Base-by-base conservation (phyloP, 306 rosid genomes). In the Cucurbita argyrosperma region DNA sequence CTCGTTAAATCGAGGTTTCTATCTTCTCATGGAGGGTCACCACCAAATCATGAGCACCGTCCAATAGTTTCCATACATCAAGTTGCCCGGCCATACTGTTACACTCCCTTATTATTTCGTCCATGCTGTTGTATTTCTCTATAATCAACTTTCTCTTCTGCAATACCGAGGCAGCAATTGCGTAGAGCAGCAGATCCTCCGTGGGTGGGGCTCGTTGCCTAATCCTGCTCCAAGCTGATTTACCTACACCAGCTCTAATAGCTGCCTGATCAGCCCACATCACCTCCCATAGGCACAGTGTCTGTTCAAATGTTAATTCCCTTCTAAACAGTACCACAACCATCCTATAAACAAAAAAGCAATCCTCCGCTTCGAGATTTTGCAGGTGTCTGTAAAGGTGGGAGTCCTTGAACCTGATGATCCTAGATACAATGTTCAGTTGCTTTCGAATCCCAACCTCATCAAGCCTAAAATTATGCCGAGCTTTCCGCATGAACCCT, bases 191-290 rank as follows among this genome's bases (percentile, higher is more conserved):
- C 57, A 94, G 57, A 67, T 94, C 92, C 0, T 91, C 97, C 8
- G 99, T 94, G 30, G 99, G 99, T 0, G 99, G 99, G 71, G 97
- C 99, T 54, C 95, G 91, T 76, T 84, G 97, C 87, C 97, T 84
- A 56, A 91, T 94, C 84, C 99, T 82, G 87, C 95, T 87, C 97
- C 97, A 94, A 3, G 96, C 89, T 45, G 96, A 89, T 80, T 94
- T 94, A 54, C 95, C 92, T 39, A 91, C 85, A 57, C 99, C 99
- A 0, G 95, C 92, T 80, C 99, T 80, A 37, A 91, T 81, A 54
- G 99, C 97, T 8, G 99, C 99, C 84, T 94, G 99, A 82, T 94
- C 99, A 3, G 99, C 99, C 99, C 99, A 94, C 87, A 94, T 91
- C 66, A 94, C 99, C 87, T 94, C 99, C 99, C 99, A 94, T 56